phyloP scores from a whole-genome alignment of 345 rosid genomes.

The Reutealis trisperma region DNA sequence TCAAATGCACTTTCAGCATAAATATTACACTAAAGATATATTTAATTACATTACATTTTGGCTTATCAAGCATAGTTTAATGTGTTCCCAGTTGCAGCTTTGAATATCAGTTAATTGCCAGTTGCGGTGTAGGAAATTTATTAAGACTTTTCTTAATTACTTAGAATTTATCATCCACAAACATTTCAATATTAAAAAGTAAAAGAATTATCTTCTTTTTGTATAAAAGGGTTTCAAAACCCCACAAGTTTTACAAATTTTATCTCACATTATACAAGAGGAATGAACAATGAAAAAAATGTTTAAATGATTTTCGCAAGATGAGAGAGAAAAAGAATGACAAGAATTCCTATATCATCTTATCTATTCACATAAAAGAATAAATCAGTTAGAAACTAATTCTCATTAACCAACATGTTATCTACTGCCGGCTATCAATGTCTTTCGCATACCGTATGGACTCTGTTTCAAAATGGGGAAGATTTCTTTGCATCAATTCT shows the following conservation, averaged over 20 bases:
- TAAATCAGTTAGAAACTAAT: constrained; percentile 32
- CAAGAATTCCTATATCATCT: constrained; percentile 47
- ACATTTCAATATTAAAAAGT: background rate
- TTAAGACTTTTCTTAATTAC: no score
- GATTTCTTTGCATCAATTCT: constrained; percentile 4
- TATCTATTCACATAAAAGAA: constrained; percentile 71
- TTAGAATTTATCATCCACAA: background rate
- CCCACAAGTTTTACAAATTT: constrained; percentile 30
- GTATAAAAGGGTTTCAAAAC: constrained; percentile 22
- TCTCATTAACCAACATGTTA: background rate
- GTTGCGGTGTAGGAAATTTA: no score
- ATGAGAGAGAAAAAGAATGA: constrained; percentile 32
- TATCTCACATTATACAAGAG: constrained; percentile 16
- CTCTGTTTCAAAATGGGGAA: constrained; percentile 22
- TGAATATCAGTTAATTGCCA: no score
- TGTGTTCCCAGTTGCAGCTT: no score
- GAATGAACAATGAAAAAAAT: constrained; percentile 6
- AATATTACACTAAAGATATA: no score
- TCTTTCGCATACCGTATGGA: constrained; percentile 20
- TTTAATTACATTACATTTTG: no score
- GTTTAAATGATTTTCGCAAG: constrained; percentile 15
- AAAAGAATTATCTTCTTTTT: constrained; percentile 5
- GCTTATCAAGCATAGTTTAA: no score
- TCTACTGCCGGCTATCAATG: constrained; percentile 31
- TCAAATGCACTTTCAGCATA: no score